These are phyloP conservation scores for Cyclospora cayetanensis DNA, from an alignment of 169 alveolate species.

Conservation along the genomic window DNA sequence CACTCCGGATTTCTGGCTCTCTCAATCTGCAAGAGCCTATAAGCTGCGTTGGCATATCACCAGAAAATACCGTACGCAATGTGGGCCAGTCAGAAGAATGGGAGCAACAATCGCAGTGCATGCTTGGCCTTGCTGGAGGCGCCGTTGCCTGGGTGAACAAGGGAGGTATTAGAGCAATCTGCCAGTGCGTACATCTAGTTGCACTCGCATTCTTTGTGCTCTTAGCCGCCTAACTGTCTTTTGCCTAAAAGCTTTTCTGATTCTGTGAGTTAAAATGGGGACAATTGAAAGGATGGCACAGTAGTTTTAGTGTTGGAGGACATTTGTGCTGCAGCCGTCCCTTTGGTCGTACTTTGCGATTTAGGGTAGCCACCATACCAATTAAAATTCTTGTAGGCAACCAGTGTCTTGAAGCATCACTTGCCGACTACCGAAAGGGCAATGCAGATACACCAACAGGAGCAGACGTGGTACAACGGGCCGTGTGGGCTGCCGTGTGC, in stretches of 20 bases:
- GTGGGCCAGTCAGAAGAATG: neutral
- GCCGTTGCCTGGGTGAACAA: slow-evolving; percentile 10
- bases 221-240: no score
- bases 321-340: neutral
- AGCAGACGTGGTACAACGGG: neutral
- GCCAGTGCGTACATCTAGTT: slow-evolving; percentile 3
- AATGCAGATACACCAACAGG: no score
- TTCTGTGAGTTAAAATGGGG: no score
- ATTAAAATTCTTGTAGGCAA: slow-evolving; percentile 25
- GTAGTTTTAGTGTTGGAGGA: no score
- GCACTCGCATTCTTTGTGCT: neutral
- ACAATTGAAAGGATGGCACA: no score
- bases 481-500: slow-evolving; percentile 53
- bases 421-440: no score
- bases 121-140: slow-evolving; percentile 33
- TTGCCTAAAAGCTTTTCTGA: no score
- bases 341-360: neutral
- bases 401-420: no score
- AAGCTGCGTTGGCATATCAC: slow-evolving; percentile 24
- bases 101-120: neutral
- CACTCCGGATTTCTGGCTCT: neutral
- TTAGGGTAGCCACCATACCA: slow-evolving; percentile 15
- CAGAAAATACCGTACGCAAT: neutral
- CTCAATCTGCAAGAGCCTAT: neutral
- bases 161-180: neutral